These are phyloP conservation scores for Penicillium palitans DNA, from an alignment of 2,329 filamentous ascomycete genomes.

Conservation along the genomic window DNA sequence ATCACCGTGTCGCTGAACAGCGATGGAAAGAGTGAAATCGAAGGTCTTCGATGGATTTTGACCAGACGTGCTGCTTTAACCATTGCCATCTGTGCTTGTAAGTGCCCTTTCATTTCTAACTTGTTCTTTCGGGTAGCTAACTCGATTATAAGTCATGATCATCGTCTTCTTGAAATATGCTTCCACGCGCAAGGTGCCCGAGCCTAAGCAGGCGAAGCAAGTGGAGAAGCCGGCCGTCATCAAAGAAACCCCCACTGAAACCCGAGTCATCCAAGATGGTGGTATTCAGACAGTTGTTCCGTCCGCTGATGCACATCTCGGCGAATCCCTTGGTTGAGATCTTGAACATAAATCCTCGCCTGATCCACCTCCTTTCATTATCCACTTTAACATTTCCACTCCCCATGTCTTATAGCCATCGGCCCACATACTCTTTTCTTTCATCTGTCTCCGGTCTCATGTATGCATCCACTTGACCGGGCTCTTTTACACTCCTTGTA, in stretches of 20 bases:
- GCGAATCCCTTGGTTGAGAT: slow-evolving; percentile 34
- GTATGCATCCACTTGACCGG: background rate
- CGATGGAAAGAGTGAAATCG: slow-evolving; percentile 88
- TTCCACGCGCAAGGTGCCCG: slow-evolving; percentile 41
- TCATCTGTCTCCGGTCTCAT: slow-evolving; percentile 8
- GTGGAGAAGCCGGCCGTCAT: slow-evolving; percentile 30
- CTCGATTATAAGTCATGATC: slow-evolving; percentile 44
- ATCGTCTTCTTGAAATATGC: slow-evolving; percentile 49
- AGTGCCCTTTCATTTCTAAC: slow-evolving; percentile 19
- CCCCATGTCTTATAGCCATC: background rate
- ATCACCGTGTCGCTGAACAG: slow-evolving; percentile 89
- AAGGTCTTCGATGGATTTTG: slow-evolving; percentile 83
- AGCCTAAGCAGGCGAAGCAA: slow-evolving; percentile 37
- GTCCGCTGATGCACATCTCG: slow-evolving; percentile 25
- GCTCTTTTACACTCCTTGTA: slow-evolving; percentile 7
- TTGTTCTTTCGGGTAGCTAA: slow-evolving; percentile 12
- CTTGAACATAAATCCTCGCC: background rate
- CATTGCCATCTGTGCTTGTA: slow-evolving; percentile 54
- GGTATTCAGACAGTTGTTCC: slow-evolving; percentile 15
- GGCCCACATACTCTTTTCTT: background rate
- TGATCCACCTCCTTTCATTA: background rate
- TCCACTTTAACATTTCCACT: background rate
- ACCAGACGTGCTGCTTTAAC: slow-evolving; percentile 65
- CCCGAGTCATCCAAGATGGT: slow-evolving; percentile 21
- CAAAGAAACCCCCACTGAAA: slow-evolving; percentile 33